Evolutionary conservation across 1,139 yeast genomes (phyloP).

Genomic region (Debaryomycetaceae sp.): DNA sequence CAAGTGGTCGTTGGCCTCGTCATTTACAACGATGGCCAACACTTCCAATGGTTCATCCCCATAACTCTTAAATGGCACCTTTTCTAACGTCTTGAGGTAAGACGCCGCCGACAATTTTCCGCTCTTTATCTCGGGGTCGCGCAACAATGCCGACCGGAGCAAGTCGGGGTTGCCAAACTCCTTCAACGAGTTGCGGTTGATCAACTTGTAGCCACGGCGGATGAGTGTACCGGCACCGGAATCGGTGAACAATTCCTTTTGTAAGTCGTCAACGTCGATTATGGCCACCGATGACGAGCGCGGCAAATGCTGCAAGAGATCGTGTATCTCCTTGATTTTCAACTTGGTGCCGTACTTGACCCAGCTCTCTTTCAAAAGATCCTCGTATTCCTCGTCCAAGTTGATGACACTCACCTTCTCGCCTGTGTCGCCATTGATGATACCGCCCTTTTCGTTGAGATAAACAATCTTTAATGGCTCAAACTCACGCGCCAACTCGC

Average conservation of each 20-base stretch:
- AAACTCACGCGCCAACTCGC: constrained; percentile 92
- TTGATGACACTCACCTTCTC: constrained; percentile 88
- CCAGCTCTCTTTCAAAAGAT: constrained; percentile 89
- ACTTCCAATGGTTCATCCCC: constrained; percentile 97
- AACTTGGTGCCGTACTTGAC: constrained; percentile 97
- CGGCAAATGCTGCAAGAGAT: constrained; percentile 87
- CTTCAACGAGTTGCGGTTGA: constrained; percentile 61
- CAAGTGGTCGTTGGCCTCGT: constrained; percentile 33
- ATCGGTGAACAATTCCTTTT: constrained; percentile 95
- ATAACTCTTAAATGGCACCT: constrained; percentile 65
- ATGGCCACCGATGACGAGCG: constrained; percentile 97
- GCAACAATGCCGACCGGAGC: constrained; percentile 68
- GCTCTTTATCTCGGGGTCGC: constrained; percentile 70
- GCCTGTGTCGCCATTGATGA: constrained; percentile 86
- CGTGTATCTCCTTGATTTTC: constrained; percentile 94
- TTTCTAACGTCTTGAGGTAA: constrained; percentile 70
- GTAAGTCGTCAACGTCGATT: constrained; percentile 89
- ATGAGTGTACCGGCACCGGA: constrained; percentile 99
- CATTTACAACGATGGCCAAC: constrained; percentile 69
- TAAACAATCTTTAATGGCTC: constrained; percentile 96
- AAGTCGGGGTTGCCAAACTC: constrained; percentile 77
- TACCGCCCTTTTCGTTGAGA: constrained; percentile 96
- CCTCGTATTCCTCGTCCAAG: constrained; percentile 93
- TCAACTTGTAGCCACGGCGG: constrained; percentile 91
- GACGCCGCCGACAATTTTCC: constrained; percentile 78